Conservation (phyloP, 768 basidiomycete species). For the Cystobasidium tubakii region DNA sequence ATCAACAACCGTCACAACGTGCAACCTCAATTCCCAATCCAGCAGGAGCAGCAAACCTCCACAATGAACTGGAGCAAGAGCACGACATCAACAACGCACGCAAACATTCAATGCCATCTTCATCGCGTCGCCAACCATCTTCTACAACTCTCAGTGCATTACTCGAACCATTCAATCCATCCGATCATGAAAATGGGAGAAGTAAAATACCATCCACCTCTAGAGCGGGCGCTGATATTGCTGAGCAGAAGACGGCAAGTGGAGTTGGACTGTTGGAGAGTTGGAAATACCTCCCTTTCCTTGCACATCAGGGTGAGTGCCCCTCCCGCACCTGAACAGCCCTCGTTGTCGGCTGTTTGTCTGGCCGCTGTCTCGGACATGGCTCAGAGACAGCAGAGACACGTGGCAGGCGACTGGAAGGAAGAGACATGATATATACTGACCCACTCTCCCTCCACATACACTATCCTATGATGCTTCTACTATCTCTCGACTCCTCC, state of each 20-base stretch:
- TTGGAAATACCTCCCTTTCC: constrained; percentile 44
- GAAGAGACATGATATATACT: too few relatives aligned
- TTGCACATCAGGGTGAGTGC: constrained; percentile 43
- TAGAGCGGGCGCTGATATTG: constrained; percentile 25
- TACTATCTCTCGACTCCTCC: too few relatives aligned
- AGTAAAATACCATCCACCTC: constrained; percentile 8
- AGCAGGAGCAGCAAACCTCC: neutral
- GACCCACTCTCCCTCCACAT: too few relatives aligned
- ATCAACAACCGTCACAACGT: neutral
- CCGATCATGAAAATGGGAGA: neutral
- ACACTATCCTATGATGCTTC: too few relatives aligned
- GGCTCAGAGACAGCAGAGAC: too few relatives aligned
- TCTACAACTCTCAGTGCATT: neutral
- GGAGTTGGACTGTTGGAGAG: constrained; percentile 34
- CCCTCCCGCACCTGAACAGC: too few relatives aligned
- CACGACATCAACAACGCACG: neutral
- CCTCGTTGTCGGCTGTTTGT: neutral
- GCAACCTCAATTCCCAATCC: neutral
- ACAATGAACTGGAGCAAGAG: too few relatives aligned
- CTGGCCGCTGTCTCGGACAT: too few relatives aligned
- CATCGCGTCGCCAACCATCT: neutral
- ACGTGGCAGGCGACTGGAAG: too few relatives aligned
- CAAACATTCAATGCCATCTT: neutral
- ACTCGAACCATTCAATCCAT: constrained; percentile 6
- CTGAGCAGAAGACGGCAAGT: constrained; percentile 29